Conservation (phyloP, 2,329 filamentous ascomycete species). For the Huntiella savannae region DNA sequence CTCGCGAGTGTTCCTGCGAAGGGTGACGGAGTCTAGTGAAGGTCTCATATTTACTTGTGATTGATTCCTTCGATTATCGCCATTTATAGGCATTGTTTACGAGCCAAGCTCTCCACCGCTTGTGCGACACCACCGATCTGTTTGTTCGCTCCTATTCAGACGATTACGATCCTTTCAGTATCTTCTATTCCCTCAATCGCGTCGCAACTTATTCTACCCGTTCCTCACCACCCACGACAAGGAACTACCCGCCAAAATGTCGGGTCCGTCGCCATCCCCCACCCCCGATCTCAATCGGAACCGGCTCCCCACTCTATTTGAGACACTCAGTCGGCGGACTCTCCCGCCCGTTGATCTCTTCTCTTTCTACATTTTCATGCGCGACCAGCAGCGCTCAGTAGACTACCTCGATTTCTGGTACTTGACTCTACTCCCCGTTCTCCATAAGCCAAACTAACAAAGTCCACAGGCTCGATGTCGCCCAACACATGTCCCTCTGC, state of each 20-base stretch:
- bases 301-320: conserved; percentile 81
- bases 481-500: conserved; percentile 94
- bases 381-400: conserved; percentile 91
- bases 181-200: too few relatives aligned
- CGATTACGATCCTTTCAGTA: too few relatives aligned
- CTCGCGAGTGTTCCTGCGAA: too few relatives aligned
- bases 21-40: background rate
- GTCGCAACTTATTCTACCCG: too few relatives aligned
- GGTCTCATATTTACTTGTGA: too few relatives aligned
- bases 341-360: conserved; percentile 89
- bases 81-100: too few relatives aligned
- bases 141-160: too few relatives aligned
- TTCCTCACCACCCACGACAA: too few relatives aligned
- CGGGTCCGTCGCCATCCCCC: conserved; percentile 28
- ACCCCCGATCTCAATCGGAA: conserved; percentile 49
- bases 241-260: conserved; percentile 2
- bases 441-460: conserved; percentile 1
- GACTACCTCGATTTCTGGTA: conserved; percentile 98
- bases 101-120: too few relatives aligned
- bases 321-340: conserved; percentile 87
- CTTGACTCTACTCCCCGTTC: conserved; percentile 15
- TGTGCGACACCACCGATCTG: too few relatives aligned
- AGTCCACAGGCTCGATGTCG: conserved; percentile 73
- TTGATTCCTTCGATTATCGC: too few relatives aligned
- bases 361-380: conserved; percentile 99